Evolutionary conservation across 2,329 filamentous ascomycete species (phyloP).

Genomic region (Esteya vermicola): DNA sequence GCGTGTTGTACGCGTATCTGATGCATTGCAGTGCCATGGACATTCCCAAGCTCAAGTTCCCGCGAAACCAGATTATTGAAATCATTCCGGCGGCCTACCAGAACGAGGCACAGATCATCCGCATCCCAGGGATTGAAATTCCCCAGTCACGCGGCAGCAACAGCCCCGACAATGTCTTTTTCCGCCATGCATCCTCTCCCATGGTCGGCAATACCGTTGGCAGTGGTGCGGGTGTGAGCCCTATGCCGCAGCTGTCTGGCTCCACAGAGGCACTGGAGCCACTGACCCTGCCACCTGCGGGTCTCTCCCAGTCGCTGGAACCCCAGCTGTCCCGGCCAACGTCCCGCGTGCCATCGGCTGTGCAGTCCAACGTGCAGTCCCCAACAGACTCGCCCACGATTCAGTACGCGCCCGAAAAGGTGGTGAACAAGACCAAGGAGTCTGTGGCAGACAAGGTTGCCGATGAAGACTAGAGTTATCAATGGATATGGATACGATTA

Average conservation of each 20-base stretch:
- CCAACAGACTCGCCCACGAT: conserved; percentile 3
- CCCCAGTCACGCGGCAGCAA: conserved; percentile 5
- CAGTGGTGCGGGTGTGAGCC: conserved; percentile 25
- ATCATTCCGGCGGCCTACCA: conserved; percentile 97
- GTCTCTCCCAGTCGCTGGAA: background rate
- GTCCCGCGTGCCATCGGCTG: too few relatives aligned
- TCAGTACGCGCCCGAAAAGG: conserved; percentile 28
- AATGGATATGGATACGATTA: too few relatives aligned
- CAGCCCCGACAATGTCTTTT: conserved; percentile 14
- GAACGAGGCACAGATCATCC: conserved; percentile 84
- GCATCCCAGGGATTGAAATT: conserved; percentile 53
- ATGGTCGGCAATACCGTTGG: conserved; percentile 37
- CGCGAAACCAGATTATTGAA: conserved; percentile 94
- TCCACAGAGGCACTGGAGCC: conserved; percentile 27
- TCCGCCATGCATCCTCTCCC: conserved; percentile 58
- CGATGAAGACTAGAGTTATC: conserved; percentile 28
- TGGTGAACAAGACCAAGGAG: conserved; percentile 34
- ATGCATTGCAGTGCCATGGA: conserved; percentile 97
- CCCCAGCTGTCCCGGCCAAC: too few relatives aligned
- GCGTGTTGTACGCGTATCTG: conserved; percentile 90
- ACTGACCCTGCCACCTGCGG: conserved; percentile 8
- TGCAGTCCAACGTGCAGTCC: conserved; percentile 1
- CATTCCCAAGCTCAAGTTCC: conserved; percentile 86
- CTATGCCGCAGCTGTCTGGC: conserved; percentile 33
- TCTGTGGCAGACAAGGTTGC: conserved; percentile 37